These are phyloP conservation scores for Colletotrichum gigasporum DNA, from an alignment of 2,329 filamentous ascomycete genomes.

Conservation along the genomic window DNA sequence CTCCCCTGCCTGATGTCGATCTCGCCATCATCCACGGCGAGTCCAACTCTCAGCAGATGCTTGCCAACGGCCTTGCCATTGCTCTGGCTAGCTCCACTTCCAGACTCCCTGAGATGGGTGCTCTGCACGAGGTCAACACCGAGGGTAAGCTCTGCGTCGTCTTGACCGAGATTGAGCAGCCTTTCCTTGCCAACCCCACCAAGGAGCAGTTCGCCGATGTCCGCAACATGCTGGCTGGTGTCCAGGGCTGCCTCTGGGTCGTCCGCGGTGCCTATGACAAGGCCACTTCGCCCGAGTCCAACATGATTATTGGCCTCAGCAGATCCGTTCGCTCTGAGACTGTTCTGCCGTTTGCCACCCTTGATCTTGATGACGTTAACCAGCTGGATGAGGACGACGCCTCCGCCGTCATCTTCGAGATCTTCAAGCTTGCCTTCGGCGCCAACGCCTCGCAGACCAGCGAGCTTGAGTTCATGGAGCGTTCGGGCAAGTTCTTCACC, in stretches of 20 bases:
- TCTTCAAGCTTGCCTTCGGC: constrained; percentile 48
- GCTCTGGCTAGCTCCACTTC: constrained; percentile 30
- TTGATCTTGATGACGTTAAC: constrained; percentile 54
- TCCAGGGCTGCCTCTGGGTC: constrained; percentile 50
- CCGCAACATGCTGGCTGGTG: constrained; percentile 45
- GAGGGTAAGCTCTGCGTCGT: constrained; percentile 47
- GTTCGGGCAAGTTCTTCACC: constrained; percentile 48
- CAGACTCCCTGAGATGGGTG: constrained; percentile 31
- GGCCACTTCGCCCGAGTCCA: constrained; percentile 47
- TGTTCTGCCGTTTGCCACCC: constrained; percentile 52
- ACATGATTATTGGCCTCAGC: constrained; percentile 56
- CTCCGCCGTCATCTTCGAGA: constrained; percentile 45
- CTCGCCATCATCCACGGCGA: constrained; percentile 34
- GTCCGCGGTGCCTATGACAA: constrained; percentile 49
- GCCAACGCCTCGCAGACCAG: constrained; percentile 40
- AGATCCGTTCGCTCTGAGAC: constrained; percentile 58
- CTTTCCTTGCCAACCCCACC: constrained; percentile 52
- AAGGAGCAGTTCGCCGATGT: constrained; percentile 47
- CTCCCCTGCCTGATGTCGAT: constrained; percentile 25
- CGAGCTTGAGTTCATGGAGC: constrained; percentile 55
- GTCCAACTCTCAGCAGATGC: constrained; percentile 29
- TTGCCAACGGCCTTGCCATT: constrained; percentile 29
- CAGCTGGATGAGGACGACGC: constrained; percentile 39
- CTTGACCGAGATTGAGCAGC: constrained; percentile 54
- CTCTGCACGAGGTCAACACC: constrained; percentile 36